Conservation (phyloP, 371 early-diverging fungal species). For the Actinomucor elegans region DNA sequence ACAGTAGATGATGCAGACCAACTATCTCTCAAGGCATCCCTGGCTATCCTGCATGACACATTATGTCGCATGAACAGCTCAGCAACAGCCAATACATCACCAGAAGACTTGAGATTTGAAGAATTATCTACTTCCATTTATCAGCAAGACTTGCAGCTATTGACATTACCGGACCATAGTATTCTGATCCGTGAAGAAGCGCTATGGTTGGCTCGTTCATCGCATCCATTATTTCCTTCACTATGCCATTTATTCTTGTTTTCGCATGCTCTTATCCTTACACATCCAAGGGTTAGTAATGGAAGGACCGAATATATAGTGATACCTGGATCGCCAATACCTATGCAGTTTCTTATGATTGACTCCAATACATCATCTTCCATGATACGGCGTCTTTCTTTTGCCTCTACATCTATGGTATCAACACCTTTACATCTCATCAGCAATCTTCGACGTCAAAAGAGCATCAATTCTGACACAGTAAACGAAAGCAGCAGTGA, state of each 20-base stretch:
- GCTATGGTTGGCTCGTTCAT: conserved; percentile 22
- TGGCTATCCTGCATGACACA: conserved; percentile 26
- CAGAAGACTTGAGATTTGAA: conserved; percentile 23
- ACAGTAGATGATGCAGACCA: conserved; percentile 31
- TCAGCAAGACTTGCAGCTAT: not conserved
- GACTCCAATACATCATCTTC: not conserved
- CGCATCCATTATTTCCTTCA: conserved; percentile 22
- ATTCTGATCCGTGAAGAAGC: conserved; percentile 27
- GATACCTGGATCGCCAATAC: conserved; percentile 24
- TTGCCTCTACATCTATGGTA: conserved; percentile 21
- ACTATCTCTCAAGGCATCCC: conserved; percentile 22
- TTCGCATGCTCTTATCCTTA: conserved; percentile 33
- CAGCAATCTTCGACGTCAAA: conserved; percentile 6
- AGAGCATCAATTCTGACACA: conserved; percentile 5
- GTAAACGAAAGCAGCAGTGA: not conserved
- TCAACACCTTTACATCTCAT: conserved; percentile 10
- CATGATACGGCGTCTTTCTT: conserved; percentile 15
- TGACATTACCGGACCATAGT: conserved; percentile 12
- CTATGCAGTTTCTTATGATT: conserved; percentile 24
- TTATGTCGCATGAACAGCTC: conserved; percentile 33
- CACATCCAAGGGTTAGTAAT: conserved; percentile 14
- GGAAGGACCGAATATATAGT: conserved; percentile 21
- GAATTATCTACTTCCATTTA: conserved; percentile 25
- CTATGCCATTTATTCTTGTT: conserved; percentile 38
- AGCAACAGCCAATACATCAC: conserved; percentile 7